Conservation (phyloP, 148 eudicot genomes). For the Cornus suecica region DNA sequence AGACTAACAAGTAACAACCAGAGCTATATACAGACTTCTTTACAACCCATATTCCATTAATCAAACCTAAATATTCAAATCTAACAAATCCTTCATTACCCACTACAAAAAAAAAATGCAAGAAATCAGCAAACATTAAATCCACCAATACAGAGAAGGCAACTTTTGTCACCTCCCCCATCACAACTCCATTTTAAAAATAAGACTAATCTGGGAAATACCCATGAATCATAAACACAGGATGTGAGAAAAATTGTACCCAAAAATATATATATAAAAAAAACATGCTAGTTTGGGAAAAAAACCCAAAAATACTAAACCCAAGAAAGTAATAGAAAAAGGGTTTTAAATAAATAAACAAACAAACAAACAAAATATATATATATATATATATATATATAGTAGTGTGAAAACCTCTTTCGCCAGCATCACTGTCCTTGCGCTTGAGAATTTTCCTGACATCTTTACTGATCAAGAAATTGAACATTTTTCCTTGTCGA, state of each 20-base stretch:
- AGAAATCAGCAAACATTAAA: not conserved
- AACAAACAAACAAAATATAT: too few relatives aligned
- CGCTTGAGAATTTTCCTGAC: constrained; percentile 87
- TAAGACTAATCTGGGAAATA: not conserved
- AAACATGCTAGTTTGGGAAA: too few relatives aligned
- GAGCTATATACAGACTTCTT: not conserved
- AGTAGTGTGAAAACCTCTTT: constrained; percentile 41
- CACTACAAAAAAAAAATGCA: too few relatives aligned
- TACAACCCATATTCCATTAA: not conserved
- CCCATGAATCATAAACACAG: not conserved
- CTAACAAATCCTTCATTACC: not conserved
- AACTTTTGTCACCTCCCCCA: not conserved
- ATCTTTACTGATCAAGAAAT: constrained; percentile 61
- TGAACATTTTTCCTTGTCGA: constrained; percentile 55
- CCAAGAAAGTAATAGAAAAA: not conserved
- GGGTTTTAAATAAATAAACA: not conserved
- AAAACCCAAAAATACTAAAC: constrained; percentile 5
- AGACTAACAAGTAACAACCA: not conserved
- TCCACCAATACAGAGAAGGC: not conserved
- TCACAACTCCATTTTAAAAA: constrained; percentile 6
- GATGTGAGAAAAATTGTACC: too few relatives aligned
- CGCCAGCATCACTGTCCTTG: constrained; percentile 94
- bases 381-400: too few relatives aligned
- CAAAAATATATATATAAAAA: too few relatives aligned
- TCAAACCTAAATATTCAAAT: not conserved